Evolutionary conservation across 768 basidiomycete genomes (phyloP).

Genomic region (Austroboletus festivus): DNA sequence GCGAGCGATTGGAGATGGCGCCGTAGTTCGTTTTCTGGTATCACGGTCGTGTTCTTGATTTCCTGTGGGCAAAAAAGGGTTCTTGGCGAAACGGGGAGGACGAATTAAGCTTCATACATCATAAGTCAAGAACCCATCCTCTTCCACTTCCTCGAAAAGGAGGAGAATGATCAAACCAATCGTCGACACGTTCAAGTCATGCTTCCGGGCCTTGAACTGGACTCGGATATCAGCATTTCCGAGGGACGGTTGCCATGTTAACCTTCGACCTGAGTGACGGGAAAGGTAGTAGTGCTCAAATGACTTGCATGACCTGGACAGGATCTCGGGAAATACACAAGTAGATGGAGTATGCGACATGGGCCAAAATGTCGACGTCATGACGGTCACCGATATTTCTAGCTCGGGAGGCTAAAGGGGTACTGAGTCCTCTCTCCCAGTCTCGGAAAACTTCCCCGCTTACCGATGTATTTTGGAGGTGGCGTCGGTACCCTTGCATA

Average conservation of each 20-base stretch:
- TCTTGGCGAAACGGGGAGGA: too few species aligned
- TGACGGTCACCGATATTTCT: constrained; percentile 84
- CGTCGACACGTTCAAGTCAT: constrained; percentile 93
- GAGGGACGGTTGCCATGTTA: constrained; percentile 89
- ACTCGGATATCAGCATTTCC: constrained; percentile 90
- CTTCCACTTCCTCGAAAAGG: constrained; percentile 72
- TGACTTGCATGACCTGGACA: constrained; percentile 63
- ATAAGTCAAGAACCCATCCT: constrained; percentile 73
- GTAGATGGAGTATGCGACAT: constrained; percentile 60
- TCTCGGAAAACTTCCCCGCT: constrained; percentile 21
- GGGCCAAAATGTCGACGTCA: constrained; percentile 98
- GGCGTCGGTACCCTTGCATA: constrained; percentile 66
- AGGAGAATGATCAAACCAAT: constrained; percentile 83
- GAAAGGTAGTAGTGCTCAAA: constrained; percentile 91
- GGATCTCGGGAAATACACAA: constrained; percentile 64
- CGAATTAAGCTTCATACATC: too few species aligned
- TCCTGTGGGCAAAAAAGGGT: constrained; percentile 63
- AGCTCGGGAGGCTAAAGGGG: constrained; percentile 60
- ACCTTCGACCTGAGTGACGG: constrained; percentile 81
- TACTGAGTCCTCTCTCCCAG: constrained; percentile 6
- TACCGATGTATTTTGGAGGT: constrained; percentile 61
- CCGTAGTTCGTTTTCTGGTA: constrained; percentile 75
- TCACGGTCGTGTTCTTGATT: constrained; percentile 70
- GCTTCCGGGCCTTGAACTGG: constrained; percentile 71
- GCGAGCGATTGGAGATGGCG: constrained; percentile 96